phyloP scores from a whole-genome alignment of 495 filamentous ascomycete species.

The Beverwykella pulmonaria region DNA sequence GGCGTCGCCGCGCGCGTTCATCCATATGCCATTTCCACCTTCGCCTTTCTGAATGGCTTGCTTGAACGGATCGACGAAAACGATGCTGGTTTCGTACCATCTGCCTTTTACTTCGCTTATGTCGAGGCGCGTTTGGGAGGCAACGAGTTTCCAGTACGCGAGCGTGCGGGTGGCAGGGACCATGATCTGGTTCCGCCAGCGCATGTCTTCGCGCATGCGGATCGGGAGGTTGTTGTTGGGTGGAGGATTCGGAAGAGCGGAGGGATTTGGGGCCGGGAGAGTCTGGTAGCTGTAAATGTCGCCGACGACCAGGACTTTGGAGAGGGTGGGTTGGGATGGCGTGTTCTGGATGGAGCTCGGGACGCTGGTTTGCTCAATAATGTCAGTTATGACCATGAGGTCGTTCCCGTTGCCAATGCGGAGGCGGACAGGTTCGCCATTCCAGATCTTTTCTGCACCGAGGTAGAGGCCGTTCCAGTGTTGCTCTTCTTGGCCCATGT shows the following conservation, averaged over 20 bases:
- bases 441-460: constrained; percentile 66
- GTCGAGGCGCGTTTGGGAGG: constrained; percentile 41
- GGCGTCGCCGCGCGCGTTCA: constrained; percentile 54
- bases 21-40: constrained; percentile 52
- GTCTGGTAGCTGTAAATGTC: constrained; percentile 54
- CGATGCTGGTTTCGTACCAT: constrained; percentile 62
- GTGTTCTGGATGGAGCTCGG: constrained; percentile 7
- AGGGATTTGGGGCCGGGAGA: constrained; percentile 39
- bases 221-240: constrained; percentile 48
- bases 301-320: constrained; percentile 38
- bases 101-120: constrained; percentile 62
- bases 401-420: constrained; percentile 49
- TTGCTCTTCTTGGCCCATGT: constrained; percentile 45
- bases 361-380: constrained; percentile 44
- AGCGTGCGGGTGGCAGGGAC: constrained; percentile 42
- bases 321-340: constrained; percentile 27
- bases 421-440: constrained; percentile 60
- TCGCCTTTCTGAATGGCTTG: constrained; percentile 46
- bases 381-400: constrained; percentile 55
- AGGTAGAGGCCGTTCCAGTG: constrained; percentile 62
- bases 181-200: constrained; percentile 53
- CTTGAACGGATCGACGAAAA: constrained; percentile 49
- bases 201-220: constrained; percentile 52
- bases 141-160: constrained; percentile 53
- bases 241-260: constrained; percentile 28